Evolutionary conservation across 495 filamentous ascomycete species (phyloP).

Genomic region (Talaromyces wortmannii): DNA sequence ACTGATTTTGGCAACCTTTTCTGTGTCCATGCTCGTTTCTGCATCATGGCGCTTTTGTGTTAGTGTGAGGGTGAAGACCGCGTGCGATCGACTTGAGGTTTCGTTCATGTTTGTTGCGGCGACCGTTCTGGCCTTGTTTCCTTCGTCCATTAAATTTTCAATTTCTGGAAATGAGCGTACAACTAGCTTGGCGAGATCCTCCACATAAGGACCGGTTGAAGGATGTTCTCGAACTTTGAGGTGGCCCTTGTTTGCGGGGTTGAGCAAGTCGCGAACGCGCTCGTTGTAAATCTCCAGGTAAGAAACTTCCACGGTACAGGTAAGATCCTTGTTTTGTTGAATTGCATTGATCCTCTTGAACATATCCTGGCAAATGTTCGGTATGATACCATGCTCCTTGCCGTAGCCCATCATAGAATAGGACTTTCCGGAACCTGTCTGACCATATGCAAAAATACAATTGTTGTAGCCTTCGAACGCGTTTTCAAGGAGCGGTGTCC

Average conservation of each 20-base stretch:
- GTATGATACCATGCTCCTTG: slow-evolving; percentile 92
- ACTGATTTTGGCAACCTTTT: slow-evolving; percentile 97
- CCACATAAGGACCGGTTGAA: slow-evolving; percentile 94
- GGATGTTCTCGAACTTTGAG: slow-evolving; percentile 97
- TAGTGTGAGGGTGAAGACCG: slow-evolving; percentile 93
- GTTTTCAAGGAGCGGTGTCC: slow-evolving; percentile 90
- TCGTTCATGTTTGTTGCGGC: slow-evolving; percentile 99
- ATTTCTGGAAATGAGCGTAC: slow-evolving; percentile 96
- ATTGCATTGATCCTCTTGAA: slow-evolving; percentile 75
- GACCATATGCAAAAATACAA: slow-evolving; percentile 99
- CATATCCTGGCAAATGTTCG: slow-evolving; percentile 97
- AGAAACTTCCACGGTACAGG: slow-evolving; percentile 93
- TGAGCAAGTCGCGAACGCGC: slow-evolving; percentile 90
- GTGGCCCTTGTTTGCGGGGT: slow-evolving; percentile 94
- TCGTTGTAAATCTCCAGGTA: slow-evolving; percentile 99
- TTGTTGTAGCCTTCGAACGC: slow-evolving; percentile 99
- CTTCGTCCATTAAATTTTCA: slow-evolving; percentile 97
- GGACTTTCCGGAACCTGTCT: slow-evolving; percentile 97
- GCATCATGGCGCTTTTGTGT: slow-evolving; percentile 90
- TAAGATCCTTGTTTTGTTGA: slow-evolving; percentile 70
- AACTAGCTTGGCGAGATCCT: slow-evolving; percentile 95
- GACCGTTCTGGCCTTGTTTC: slow-evolving; percentile 96
- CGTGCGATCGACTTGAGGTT: slow-evolving; percentile 95
- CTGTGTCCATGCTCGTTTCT: slow-evolving; percentile 91
- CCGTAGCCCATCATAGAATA: slow-evolving; percentile 99